A percentile compares a stretch with the other conserved stretches of the same genome.
phyloP scores from a whole-genome alignment of 1,139 yeast species.

The Pichia sp. region DNA sequence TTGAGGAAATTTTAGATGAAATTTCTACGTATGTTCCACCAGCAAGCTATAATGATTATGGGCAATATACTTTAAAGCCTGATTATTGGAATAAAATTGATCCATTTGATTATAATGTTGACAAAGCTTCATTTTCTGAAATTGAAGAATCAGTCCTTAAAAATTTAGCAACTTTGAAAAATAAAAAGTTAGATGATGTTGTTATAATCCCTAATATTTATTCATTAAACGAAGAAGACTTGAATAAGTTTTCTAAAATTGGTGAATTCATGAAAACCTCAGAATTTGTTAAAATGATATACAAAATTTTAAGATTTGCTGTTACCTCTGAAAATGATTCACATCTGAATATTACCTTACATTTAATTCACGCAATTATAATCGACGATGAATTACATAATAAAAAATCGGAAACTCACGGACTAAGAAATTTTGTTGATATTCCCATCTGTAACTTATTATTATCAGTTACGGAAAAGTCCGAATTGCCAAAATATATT shows the following conservation, averaged over 20 bases:
- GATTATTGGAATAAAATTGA: conserved; percentile 52
- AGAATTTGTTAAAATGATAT: conserved; percentile 50
- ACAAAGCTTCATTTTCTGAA: conserved; percentile 36
- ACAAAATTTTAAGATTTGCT: conserved; percentile 49
- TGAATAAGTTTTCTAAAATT: conserved; percentile 31
- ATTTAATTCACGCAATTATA: conserved; percentile 59
- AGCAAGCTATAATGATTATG: conserved; percentile 55
- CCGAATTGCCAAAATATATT: conserved; percentile 42
- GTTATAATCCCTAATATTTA: conserved; percentile 40
- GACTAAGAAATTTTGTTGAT: conserved; percentile 42
- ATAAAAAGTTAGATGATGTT: conserved; percentile 37
- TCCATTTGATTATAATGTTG: conserved; percentile 37
- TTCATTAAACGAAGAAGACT: conserved; percentile 24
- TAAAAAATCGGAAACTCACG: conserved; percentile 31
- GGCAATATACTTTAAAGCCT: conserved; percentile 62
- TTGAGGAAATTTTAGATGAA: conserved; percentile 44
- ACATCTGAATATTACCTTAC: conserved; percentile 54
- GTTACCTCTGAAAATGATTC: conserved; percentile 38
- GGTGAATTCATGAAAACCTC: conserved; percentile 47
- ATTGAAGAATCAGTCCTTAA: conserved; percentile 33
- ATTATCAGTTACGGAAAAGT: conserved; percentile 42
- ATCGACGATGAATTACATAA: conserved; percentile 44
- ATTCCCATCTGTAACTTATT: conserved; percentile 54
- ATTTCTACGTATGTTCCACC: conserved; percentile 64
- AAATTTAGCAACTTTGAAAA: conserved; percentile 30